Base-by-base conservation (phyloP, 306 rosid species). In the Glycyrrhiza uralensis region DNA sequence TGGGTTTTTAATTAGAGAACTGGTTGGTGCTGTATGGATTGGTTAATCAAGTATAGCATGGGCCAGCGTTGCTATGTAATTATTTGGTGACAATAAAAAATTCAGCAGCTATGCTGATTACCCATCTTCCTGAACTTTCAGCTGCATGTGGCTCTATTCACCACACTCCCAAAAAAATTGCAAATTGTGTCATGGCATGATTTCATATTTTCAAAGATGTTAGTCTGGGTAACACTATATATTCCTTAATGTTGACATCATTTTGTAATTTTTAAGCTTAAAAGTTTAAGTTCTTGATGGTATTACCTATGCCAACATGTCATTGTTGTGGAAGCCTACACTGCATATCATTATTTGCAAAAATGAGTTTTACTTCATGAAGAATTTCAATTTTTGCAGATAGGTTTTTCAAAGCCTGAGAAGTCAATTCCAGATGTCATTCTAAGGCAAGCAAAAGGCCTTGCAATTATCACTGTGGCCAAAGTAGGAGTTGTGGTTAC, bases 401-500 rank as follows among this genome's bases (percentile, higher is more conserved):
- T 89, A 44, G 89, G 91, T 64, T 72, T 75, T 61, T 7, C 82
- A 65, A 90, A 69, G 85, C 93, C 97, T 0, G 99, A 89, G 74
- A 91, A 87, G 84, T 78, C 89, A 69, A 95, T 95, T 80, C 99
- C 99, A 14, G 93, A 85, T 29, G 62, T 78, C 71, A 89, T 95
- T 84, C 90, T 95, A 15, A 78, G 92, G 69, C 90, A 87, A 75
- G 99, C 97, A 32, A 91, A 89, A 80, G 99, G 99, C 68, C 97
- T 95, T 73, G 99, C 99, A 57, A 89, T 95, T 76, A 82, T 91
- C 68, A 91, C 97, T 24, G 90, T 82, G 60, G 96, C 65, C 77
- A 95, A 91, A 84, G 96, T 89, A 15, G 99, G 99, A 74, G 85
- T 86, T 38, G 54, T 88, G 91, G 88, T 95, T 55, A 91, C 99